Percentiles rank a stretch among this genome's conserved stretches.
phyloP scores from a whole-genome alignment of 1,284 basidiomycete genomes.

The Cryptococcus wingfieldii region DNA sequence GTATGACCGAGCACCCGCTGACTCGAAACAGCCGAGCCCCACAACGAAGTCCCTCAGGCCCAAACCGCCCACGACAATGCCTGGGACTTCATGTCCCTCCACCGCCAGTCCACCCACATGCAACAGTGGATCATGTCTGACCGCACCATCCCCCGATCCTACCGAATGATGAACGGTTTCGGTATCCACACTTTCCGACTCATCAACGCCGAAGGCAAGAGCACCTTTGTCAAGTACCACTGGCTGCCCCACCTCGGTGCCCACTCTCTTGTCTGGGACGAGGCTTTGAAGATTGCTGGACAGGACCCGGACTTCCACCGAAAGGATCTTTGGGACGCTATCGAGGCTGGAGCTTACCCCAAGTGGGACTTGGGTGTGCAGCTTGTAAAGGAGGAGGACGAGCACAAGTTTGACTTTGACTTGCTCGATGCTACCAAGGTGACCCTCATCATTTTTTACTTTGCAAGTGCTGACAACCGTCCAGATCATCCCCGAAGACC shows the following conservation, averaged over 20 bases:
- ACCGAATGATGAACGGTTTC: constrained; percentile 80
- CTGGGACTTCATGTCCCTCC: constrained; percentile 66
- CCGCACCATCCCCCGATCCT: constrained; percentile 71
- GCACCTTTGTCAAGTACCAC: constrained; percentile 80
- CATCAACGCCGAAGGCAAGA: constrained; percentile 61
- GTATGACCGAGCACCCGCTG: too few relatives aligned
- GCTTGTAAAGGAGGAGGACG: constrained; percentile 63
- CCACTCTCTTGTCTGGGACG: constrained; percentile 79
- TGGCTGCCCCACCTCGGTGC: constrained; percentile 68
- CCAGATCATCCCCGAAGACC: constrained; percentile 67
- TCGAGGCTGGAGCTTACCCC: constrained; percentile 62
- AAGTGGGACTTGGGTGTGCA: constrained; percentile 76
- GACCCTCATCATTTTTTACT: neutral
- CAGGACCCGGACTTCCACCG: constrained; percentile 68
- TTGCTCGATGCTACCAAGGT: constrained; percentile 75
- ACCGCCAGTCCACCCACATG: constrained; percentile 61
- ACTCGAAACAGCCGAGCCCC: constrained; percentile 54
- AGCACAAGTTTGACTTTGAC: constrained; percentile 60
- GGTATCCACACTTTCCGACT: constrained; percentile 75
- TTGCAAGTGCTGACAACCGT: neutral
- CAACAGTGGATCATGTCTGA: constrained; percentile 79
- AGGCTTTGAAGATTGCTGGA: constrained; percentile 73
- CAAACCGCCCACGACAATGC: constrained; percentile 63
- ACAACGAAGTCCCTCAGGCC: constrained; percentile 59
- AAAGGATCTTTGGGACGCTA: constrained; percentile 72